Evolutionary conservation across 2,329 filamentous ascomycete genomes (phyloP).

Genomic region (Cladosporium halotolerans): DNA sequence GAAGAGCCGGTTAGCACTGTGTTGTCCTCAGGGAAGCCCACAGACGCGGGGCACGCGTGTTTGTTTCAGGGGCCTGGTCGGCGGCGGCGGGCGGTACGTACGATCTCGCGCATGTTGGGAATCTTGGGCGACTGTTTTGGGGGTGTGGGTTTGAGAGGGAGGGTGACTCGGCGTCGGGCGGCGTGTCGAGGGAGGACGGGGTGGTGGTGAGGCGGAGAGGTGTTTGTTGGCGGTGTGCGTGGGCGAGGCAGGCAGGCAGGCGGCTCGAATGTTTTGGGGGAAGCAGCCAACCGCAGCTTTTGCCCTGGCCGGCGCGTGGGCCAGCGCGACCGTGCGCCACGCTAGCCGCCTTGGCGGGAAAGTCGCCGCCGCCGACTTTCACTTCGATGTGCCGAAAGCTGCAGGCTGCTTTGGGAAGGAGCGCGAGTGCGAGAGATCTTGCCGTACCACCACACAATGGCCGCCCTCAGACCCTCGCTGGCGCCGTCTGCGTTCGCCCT

Average conservation of each 20-base stretch:
- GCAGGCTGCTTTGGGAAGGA: constrained; percentile 4
- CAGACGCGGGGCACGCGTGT: constrained; percentile 40
- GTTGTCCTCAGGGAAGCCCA: constrained; percentile 35
- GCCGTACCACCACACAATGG: constrained; percentile 11
- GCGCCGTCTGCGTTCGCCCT: constrained; percentile 21
- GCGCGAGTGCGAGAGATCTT: background rate
- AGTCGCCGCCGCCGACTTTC: background rate
- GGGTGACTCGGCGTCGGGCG: constrained; percentile 20
- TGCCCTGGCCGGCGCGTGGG: constrained; percentile 1
- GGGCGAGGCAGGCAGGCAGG: constrained; percentile 2
- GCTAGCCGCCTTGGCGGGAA: constrained; percentile 1
- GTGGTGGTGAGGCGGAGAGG: constrained; percentile 3
- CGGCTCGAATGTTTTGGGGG: constrained; percentile 10
- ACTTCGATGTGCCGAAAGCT: background rate
- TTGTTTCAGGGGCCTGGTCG: constrained; percentile 17
- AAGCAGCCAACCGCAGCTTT: constrained; percentile 9
- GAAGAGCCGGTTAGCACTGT: constrained; percentile 51
- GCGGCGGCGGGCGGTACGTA: constrained; percentile 39
- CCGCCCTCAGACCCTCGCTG: constrained; percentile 12
- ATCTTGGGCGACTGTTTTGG: constrained; percentile 2
- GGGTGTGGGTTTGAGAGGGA: constrained; percentile 4
- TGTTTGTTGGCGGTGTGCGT: constrained; percentile 11
- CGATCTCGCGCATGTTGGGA: constrained; percentile 62
- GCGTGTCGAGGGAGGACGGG: constrained; percentile 9
- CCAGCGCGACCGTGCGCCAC: background rate